Base-by-base conservation (phyloP, 2,329 filamentous ascomycete genomes). In the Clonostachys rhizophaga region DNA sequence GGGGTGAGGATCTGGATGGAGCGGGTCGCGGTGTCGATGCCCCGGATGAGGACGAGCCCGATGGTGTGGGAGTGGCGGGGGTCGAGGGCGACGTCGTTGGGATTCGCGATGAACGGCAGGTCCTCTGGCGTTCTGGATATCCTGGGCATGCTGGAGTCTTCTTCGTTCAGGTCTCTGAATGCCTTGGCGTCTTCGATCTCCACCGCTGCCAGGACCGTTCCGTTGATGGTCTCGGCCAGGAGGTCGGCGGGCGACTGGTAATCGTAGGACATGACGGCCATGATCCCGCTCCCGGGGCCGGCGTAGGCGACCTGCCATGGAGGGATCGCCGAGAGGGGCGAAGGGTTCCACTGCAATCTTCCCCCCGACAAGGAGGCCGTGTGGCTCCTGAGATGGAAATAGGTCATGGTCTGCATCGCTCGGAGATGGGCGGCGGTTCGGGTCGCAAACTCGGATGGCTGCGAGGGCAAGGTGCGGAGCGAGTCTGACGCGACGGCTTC, bases 351-450 rank as follows among this genome's bases (percentile, higher is more conserved):
- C 24, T 13, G n/a, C 36, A n/a, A 4, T 8, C 14, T 39, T 3
- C 36, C 36, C 7, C 11, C 17, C 8, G 36, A 39, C 18, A 16
- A 8, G 13, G n/a, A 35, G 34, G 18, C 8, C 24, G 34, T 34
- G 16, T 17, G 34, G 17, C 9, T 11, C 16, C 5, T 35, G n/a
- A 37, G 53, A 58, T 92, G 89, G 57, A 92, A 89, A 55, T 91
- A 92, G 0, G 87, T 84, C 75, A 90, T 84, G n/a, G 76, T 81
- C 54, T 91, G 86, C 85, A 92, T 90, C 6, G 78, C 76, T 44
- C 86, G 72, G 4, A 89, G 64, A 50, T 91, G 83, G 1, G 79
- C 74, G 0, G 86, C 76, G 10, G 83, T 87, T 36, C 84, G 72
- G 4, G 76, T 68, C 2, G 72, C 72, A 39, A 71, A 71, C 39